Evolutionary conservation across 495 filamentous ascomycete species (phyloP), one percentile per base, ranked within the genome.

Genomic region (Penicillium alfredii): DNA sequence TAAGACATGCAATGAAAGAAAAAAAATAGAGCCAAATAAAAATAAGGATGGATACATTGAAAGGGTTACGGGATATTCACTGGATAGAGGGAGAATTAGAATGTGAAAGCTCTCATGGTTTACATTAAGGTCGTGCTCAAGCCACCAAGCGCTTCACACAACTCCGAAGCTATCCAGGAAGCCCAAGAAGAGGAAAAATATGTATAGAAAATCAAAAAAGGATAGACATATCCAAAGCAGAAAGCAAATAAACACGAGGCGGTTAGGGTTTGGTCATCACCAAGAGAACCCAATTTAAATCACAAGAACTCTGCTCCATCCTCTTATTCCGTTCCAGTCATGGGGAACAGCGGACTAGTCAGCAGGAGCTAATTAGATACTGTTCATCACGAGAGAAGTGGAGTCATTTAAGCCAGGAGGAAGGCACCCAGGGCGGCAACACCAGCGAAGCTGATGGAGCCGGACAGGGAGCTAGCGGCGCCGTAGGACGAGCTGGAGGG

Each of bases 381-480:
- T n/a, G n/a, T 38, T 47, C 51, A 45, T 51, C 49, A 58, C 42
- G 41, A 25, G 8, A 25, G 8, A 25, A 51, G 61, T 33, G 53
- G 45, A 53, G 51, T 55, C 30, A 57, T 68, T 62, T 75, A 75
- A 53, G 66, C 70, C 51, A 76, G 50, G 63, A 76, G 63, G 64
- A 73, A 57, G 56, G 71, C 72, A 27, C 68, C 68, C 38, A 58
- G 56, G 44, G 69, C 71, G 41, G 70, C 69, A 16, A 55, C 56
- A 60, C 63, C 67, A 42, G 70, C 67, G 54, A 71, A 60, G 51
- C 53, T 55, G 51, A 74, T 56, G 30, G 68, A 72, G 63, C 58
- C 57, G 56, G 58, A 56, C 48, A 72, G 33, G 47, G 68, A 51
- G 64, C 52, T 69, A 30, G 69, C 69, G 51, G 66, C 68, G 46